A percentile compares a stretch with the other conserved stretches of the same genome.
Conservation (phyloP, 352 stramenopile genomes). For the Globisporangium heterothallicum region DNA sequence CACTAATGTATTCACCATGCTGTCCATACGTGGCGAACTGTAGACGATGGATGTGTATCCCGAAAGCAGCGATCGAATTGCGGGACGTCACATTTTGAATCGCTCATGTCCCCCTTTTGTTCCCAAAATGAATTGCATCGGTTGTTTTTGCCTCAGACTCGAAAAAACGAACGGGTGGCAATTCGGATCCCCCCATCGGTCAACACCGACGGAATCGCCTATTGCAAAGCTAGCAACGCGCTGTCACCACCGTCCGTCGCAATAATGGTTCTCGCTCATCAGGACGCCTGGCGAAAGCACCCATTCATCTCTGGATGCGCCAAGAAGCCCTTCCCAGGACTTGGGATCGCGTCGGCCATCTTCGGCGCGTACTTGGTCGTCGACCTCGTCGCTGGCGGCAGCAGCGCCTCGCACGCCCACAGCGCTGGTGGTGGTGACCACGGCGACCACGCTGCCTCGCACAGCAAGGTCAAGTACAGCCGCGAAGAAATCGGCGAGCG, state of each 20-base stretch:
- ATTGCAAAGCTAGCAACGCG: too few species aligned
- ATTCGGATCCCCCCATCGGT: conserved; percentile 2
- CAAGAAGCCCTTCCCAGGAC: conserved; percentile 83
- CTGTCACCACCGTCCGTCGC: too few species aligned
- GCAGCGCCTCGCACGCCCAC: conserved; percentile 25
- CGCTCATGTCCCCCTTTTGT: too few species aligned
- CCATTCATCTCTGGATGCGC: conserved; percentile 76
- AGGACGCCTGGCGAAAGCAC: conserved; percentile 87
- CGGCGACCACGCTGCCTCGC: conserved; percentile 25
- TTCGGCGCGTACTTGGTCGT: conserved; percentile 77
- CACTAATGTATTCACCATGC: background rate
- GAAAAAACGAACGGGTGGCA: conserved; percentile 13
- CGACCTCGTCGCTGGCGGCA: conserved; percentile 49
- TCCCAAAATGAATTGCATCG: too few species aligned
- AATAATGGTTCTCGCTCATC: conserved; percentile 78
- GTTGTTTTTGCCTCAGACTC: too few species aligned
- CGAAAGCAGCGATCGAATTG: too few species aligned
- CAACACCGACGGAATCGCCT: conserved; percentile 13
- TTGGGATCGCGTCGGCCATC: conserved; percentile 70
- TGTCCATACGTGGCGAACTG: background rate
- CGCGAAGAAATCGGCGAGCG: conserved; percentile 57
- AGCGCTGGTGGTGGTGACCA: conserved; percentile 15
- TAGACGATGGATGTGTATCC: too few species aligned
- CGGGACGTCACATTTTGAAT: conserved; percentile 9
- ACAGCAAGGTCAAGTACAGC: conserved; percentile 53